Base-by-base conservation (phyloP, 208 protist genomes). In the Crithidia thermophila region DNA sequence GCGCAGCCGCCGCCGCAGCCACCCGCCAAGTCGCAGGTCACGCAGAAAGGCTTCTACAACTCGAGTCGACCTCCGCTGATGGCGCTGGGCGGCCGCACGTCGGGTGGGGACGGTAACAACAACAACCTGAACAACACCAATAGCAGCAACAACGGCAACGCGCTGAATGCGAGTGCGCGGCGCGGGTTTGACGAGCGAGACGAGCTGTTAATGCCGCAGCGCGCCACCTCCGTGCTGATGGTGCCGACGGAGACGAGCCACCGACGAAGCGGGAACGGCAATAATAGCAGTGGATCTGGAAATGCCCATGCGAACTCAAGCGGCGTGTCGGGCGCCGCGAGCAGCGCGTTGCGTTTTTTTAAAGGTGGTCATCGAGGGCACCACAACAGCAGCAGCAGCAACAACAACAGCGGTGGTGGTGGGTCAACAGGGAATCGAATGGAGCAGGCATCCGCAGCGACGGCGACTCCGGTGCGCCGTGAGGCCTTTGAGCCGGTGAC, bases 31-130 rank as follows among this genome's bases (percentile, higher is more conserved):
- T 34, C 52, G 7, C 55, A 37, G 1, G 33, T 27, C 21, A 33
- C 31, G 23, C 37, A 43, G 37, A 25, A 43, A 9, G 50, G 16
- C 36, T 69, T 76, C n/a, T 81, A 75, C 64, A 37, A 43, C 28
- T 76, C 67, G 4, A 67, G 57, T 16, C 39, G 36, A 10, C 60
- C 58, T 13, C 61, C 61, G 25, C 75, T 74, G 5, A 37, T 39
- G 20, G 8, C 52, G 20, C 39, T 79, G 27, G 66, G 52, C 8
- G 33, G 58, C 1, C 33, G 58, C 9, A 47, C 46, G 4, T 13
- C 47, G 36, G 25, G 39, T 3, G 37, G 31, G 9, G 50, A 21
- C 6, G 42, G 43, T 23, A 36, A 6, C 34, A 31, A 25, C 23
- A 20, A 1, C 30, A 51, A n/a, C n/a, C n/a, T n/a, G n/a, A n/a